Percentiles rank a stretch among this genome's conserved stretches.
These are phyloP conservation scores for Protomyces lactucae-debilis DNA, from an alignment of 1,139 yeast species.

Conservation along the genomic window DNA sequence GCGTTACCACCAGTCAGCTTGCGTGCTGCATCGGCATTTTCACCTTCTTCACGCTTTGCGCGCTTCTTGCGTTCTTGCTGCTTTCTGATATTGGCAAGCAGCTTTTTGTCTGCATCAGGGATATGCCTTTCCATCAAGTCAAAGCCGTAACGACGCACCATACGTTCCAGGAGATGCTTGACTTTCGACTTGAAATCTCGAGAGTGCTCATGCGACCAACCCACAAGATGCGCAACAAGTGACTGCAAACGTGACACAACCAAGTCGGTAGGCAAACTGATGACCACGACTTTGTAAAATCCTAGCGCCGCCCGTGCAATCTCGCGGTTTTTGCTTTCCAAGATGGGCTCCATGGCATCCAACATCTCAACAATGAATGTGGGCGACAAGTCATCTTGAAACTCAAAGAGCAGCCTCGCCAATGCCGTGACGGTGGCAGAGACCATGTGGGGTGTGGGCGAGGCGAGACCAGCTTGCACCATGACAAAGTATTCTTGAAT, in stretches of 20 bases:
- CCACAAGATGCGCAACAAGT: conserved; percentile 65
- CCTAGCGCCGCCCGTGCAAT: conserved; percentile 93
- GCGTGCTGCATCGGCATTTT: conserved; percentile 53
- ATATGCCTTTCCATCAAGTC: conserved; percentile 72
- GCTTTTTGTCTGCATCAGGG: conserved; percentile 82
- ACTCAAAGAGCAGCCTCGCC: conserved; percentile 81
- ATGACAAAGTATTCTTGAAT: conserved; percentile 82
- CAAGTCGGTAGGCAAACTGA: conserved; percentile 75
- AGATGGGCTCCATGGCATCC: conserved; percentile 82
- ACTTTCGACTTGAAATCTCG: conserved; percentile 91
- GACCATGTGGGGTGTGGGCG: conserved; percentile 89
- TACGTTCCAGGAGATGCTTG: conserved; percentile 84
- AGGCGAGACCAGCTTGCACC: conserved; percentile 95
- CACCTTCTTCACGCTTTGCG: conserved; percentile 48
- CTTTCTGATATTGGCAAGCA: conserved; percentile 45
- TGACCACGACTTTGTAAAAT: conserved; percentile 83
- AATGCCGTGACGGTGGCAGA: conserved; percentile 92
- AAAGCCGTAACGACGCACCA: conserved; percentile 81
- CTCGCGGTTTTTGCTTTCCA: conserved; percentile 87
- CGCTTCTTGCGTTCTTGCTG: conserved; percentile 50
- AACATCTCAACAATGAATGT: conserved; percentile 64
- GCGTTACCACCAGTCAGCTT: conserved; percentile 7
- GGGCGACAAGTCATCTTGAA: conserved; percentile 43
- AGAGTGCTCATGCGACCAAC: conserved; percentile 94
- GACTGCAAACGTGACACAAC: conserved; percentile 63